Evolutionary conservation across 2,329 filamentous ascomycete genomes (phyloP), one percentile per base, ranked within the genome.

Genomic region (Cercospora brassicicola): DNA sequence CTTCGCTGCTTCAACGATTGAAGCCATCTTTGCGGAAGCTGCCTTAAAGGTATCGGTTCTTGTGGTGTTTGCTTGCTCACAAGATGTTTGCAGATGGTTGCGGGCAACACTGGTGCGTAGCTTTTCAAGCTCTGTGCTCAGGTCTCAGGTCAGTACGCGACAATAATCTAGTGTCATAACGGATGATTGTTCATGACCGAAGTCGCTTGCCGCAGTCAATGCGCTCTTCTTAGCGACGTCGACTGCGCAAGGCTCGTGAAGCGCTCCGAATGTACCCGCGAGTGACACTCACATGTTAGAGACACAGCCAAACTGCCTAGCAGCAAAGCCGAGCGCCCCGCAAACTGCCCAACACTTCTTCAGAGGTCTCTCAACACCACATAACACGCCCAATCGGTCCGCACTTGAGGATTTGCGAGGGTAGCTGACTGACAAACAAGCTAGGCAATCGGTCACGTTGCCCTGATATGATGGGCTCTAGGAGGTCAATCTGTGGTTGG

Each of bases 1-100:
- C 74, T 80, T 82, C 67, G 80, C 80, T 67, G 80, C 80, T 72
- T 82, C 81, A 68, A 82, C 75, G 33, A 78, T 78, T 51, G 80
- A 77, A 70, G 71, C 73, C 76, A 77, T 77, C 55, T 51, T 67
- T 55, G 56, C 33, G 30, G 42, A 18, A 59, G 53, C 13, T 42
- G 55, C n/a, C 15, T 59, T 15, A 33, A 10, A 30, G 26, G 28
- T 30, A 15, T 18, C n/a, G 28, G 59, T 26, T 51, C 39, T 28
- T 18, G 42, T 56, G 30, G 28, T 57, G 28, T 26, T 56, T 30
- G 20, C 45, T 64, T 48, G 23, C 42, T 56, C 33, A 36, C 20
- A 20, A 15, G 28, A 36, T 55, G 62, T 62, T 53, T 57, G 57
- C 36, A 15, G 59, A 57, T 30, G 26, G 20, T 45, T 8, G 62